Evolutionary conservation across 139 green algal species (phyloP).

Genomic region (Closterium sp.): DNA sequence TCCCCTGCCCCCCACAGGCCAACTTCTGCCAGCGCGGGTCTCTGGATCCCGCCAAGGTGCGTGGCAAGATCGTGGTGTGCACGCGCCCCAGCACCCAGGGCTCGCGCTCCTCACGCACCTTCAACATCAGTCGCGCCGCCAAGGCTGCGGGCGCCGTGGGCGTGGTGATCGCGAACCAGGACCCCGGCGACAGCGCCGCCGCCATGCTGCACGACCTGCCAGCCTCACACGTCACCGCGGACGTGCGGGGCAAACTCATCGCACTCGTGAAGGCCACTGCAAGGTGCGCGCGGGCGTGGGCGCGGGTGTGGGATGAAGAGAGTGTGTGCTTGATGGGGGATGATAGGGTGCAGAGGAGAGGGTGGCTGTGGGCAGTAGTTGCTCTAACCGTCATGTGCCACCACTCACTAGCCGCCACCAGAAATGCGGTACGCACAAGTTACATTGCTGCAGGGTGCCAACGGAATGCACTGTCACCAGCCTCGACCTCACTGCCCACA

Average conservation of each 20-base stretch:
- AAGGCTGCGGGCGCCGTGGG: conserved; percentile 16
- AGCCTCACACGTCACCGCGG: conserved; percentile 7
- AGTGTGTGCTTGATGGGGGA: background rate
- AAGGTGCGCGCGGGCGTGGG: background rate
- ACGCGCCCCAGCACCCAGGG: background rate
- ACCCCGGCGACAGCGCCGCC: background rate
- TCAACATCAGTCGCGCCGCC: background rate
- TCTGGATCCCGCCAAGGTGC: conserved; percentile 18
- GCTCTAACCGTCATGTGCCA: background rate
- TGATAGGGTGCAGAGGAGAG: too few species aligned
- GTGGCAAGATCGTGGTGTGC: conserved; percentile 31
- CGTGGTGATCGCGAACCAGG: conserved; percentile 12
- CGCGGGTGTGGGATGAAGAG: background rate
- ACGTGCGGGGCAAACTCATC: background rate
- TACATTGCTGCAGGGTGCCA: too few species aligned
- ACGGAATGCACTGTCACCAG: too few species aligned
- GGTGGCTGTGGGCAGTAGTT: background rate
- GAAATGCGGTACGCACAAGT: too few species aligned
- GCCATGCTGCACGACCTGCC: conserved; percentile 10
- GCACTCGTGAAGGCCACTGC: background rate
- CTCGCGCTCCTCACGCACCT: background rate
- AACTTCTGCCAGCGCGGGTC: conserved; percentile 6
- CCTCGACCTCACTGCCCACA: background rate
- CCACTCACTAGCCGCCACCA: background rate
- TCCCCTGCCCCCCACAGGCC: background rate